Percentiles rank a stretch among this genome's conserved stretches.
Conservation (phyloP, 208 protist species). For the Herpetomonas samuelpessoai region DNA sequence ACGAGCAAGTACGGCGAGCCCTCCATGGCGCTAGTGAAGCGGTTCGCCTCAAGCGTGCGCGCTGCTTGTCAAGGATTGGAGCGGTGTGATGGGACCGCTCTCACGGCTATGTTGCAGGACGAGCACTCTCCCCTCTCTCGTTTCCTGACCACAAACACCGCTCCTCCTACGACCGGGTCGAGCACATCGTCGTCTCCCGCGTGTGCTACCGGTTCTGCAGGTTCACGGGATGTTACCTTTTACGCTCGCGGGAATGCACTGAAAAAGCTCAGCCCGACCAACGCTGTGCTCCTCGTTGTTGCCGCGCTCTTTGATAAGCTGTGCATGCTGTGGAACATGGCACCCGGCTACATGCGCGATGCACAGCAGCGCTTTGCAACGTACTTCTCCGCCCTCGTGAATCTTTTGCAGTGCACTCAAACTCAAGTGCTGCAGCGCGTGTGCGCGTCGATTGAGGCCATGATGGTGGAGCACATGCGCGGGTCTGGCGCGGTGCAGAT, state of each 20-base stretch:
- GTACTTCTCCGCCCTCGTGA: conserved; percentile 79
- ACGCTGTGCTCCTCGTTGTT: conserved; percentile 68
- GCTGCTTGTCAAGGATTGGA: conserved; percentile 53
- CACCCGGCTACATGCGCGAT: conserved; percentile 22
- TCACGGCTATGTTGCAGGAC: conserved; percentile 35
- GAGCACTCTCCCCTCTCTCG: conserved; percentile 15
- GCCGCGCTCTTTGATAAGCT: conserved; percentile 74
- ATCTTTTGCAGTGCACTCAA: conserved; percentile 68
- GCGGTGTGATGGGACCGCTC: conserved; percentile 43
- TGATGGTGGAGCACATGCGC: conserved; percentile 70
- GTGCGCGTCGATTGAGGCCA: conserved; percentile 77
- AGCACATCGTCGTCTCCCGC: background rate
- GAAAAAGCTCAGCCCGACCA: conserved; percentile 49
- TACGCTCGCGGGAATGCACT: conserved; percentile 21
- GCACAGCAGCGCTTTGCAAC: conserved; percentile 48
- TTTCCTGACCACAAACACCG: conserved; percentile 8
- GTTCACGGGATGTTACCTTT: conserved; percentile 17
- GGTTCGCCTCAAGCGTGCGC: conserved; percentile 60
- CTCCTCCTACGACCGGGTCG: conserved; percentile 6
- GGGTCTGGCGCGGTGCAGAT: conserved; percentile 39
- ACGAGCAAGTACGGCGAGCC: conserved; percentile 41
- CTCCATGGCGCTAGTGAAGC: conserved; percentile 44
- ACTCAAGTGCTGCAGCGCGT: conserved; percentile 69
- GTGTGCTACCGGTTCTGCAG: background rate
- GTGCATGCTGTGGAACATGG: conserved; percentile 56